These are phyloP conservation scores for Marchantia polymorpha DNA, from an alignment of 225 moss, liverwort and hornwort genomes.

Conservation along the genomic window DNA sequence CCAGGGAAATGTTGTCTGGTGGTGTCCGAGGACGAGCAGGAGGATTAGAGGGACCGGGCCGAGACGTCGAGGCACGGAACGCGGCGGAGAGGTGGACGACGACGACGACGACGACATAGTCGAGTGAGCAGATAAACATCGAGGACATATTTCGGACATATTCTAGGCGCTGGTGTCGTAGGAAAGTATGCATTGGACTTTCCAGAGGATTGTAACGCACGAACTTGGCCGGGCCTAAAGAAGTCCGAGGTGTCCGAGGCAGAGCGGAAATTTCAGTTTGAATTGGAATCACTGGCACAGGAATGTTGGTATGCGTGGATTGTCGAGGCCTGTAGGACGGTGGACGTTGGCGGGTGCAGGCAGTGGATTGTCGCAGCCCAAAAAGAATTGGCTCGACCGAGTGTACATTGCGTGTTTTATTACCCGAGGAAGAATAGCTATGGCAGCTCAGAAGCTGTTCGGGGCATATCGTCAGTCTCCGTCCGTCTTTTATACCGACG, in stretches of 20 bases:
- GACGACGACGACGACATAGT: neutral
- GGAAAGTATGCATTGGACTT: slow-evolving; percentile 24
- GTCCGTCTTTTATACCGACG: neutral
- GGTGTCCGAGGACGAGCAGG: neutral
- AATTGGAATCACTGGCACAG: slow-evolving; percentile 12
- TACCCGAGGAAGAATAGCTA: neutral
- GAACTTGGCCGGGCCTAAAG: neutral
- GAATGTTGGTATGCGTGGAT: neutral
- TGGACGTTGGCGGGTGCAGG: neutral
- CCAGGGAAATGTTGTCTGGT: slow-evolving; percentile 8
- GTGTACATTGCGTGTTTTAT: slow-evolving; percentile 10
- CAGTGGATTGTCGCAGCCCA: neutral
- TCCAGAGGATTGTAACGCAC: slow-evolving; percentile 9
- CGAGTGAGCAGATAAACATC: neutral
- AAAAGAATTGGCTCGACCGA: slow-evolving; percentile 17
- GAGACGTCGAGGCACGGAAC: neutral
- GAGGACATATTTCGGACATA: neutral
- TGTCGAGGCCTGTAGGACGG: neutral
- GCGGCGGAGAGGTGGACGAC: neutral
- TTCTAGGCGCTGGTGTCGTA: neutral
- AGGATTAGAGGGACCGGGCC: neutral
- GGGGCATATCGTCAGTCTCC: neutral
- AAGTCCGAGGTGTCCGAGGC: slow-evolving; percentile 5
- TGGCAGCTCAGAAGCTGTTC: slow-evolving; percentile 26
- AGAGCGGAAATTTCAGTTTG: slow-evolving; percentile 8